Percentiles rank a stretch among this genome's conserved stretches.
Conservation (phyloP, 148 eudicot genomes). For the Spergularia bocconei region DNA sequence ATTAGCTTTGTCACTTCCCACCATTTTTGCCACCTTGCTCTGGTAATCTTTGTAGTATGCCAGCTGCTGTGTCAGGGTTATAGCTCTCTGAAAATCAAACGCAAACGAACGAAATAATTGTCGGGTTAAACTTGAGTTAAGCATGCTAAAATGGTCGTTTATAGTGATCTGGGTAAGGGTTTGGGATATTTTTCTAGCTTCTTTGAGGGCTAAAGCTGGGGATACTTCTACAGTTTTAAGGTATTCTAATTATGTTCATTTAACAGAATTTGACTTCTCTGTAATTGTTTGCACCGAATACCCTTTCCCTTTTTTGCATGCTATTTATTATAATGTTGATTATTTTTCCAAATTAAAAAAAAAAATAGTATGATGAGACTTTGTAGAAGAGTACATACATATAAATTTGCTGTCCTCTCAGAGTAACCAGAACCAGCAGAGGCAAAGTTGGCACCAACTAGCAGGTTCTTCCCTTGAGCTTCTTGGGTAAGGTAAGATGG, state of each 20-base stretch:
- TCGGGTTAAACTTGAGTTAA: neutral
- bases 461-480: slow-evolving; percentile 50
- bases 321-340: no score
- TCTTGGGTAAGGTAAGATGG: slow-evolving; percentile 72
- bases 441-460: slow-evolving; percentile 74
- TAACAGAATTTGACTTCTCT: neutral
- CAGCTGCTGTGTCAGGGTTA: slow-evolving; percentile 66
- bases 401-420: slow-evolving; percentile 65
- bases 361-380: neutral
- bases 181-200: no score
- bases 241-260: no score
- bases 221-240: no score
- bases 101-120: neutral
- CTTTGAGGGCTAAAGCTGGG: no score
- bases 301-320: no score
- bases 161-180: no score
- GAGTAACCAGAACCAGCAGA: slow-evolving; percentile 86
- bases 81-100: slow-evolving; percentile 43
- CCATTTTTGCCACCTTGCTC: slow-evolving; percentile 53
- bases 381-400: slow-evolving; percentile 37
- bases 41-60: slow-evolving; percentile 73
- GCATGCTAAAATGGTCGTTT: neutral
- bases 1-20: slow-evolving; percentile 61
- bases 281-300: neutral
- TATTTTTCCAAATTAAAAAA: neutral